Conservation (phyloP, 179 eudicot species). For the Spergularia azorica region DNA sequence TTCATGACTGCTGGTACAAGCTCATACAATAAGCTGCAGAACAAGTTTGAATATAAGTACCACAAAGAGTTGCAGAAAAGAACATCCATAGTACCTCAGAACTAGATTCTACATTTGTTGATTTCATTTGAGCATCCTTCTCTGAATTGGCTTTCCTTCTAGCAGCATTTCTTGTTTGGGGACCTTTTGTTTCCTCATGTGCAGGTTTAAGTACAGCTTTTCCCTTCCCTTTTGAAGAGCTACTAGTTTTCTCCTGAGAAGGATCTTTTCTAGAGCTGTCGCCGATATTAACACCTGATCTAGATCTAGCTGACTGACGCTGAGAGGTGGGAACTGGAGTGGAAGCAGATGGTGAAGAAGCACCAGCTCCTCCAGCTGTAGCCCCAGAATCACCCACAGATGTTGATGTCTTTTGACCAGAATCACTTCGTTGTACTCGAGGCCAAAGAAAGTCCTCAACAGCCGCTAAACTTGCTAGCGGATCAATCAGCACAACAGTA, state of each 20-base stretch:
- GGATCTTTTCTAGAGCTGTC: conserved; percentile 60
- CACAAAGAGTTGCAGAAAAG: neutral
- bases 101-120: conserved; percentile 64
- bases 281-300: conserved; percentile 64
- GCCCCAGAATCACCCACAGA: conserved; percentile 69
- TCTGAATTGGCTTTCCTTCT: conserved; percentile 76
- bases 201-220: conserved; percentile 74
- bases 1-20: neutral
- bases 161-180: conserved; percentile 89
- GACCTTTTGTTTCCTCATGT: conserved; percentile 75
- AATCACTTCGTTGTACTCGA: conserved; percentile 80
- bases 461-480: conserved; percentile 92
- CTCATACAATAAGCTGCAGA: neutral
- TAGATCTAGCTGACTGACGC: conserved; percentile 79
- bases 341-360: conserved; percentile 61
- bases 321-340: conserved; percentile 69
- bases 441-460: conserved; percentile 98
- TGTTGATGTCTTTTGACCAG: conserved; percentile 73
- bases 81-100: conserved; percentile 67
- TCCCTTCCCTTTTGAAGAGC: conserved; percentile 86
- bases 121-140: conserved; percentile 73
- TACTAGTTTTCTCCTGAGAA: conserved; percentile 56
- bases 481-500: conserved; percentile 93
- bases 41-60: neutral
- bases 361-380: conserved; percentile 59